Percentiles rank a stretch among this genome's conserved stretches.
phyloP scores from a whole-genome alignment of 192 early-diverging fungal genomes.

The Cladochytrium replicatum region DNA sequence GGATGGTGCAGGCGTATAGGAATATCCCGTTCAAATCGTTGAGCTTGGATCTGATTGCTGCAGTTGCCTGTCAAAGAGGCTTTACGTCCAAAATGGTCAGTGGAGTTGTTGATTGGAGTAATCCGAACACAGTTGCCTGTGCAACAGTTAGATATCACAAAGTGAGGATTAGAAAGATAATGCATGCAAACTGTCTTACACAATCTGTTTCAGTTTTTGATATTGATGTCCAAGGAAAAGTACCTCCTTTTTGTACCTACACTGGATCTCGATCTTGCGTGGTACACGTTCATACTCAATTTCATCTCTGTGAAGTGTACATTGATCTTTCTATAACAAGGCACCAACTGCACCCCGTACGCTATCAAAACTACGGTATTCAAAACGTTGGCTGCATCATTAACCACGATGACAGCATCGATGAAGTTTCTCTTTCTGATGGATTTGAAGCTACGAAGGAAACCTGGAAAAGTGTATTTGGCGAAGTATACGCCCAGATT shows the following conservation, averaged over 20 bases:
- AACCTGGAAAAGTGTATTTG: constrained; percentile 49
- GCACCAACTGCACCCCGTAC: constrained; percentile 43
- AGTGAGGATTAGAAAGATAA: too few relatives aligned
- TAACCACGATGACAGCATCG: constrained; percentile 55
- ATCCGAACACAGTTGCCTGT: constrained; percentile 9
- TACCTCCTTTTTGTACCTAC: constrained; percentile 43
- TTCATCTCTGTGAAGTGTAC: too few relatives aligned
- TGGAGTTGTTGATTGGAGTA: constrained; percentile 21
- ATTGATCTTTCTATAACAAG: constrained; percentile 62
- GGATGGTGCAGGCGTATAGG: constrained; percentile 22
- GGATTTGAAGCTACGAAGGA: constrained; percentile 32
- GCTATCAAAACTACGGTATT: constrained; percentile 44
- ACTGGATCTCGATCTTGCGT: too few relatives aligned
- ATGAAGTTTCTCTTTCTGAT: constrained; percentile 19
- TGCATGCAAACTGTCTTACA: too few relatives aligned
- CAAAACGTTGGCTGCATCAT: constrained; percentile 33
- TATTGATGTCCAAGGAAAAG: constrained; percentile 27
- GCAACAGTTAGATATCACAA: constrained; percentile 33
- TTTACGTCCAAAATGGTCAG: constrained; percentile 41
- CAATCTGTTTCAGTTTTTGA: too few relatives aligned
- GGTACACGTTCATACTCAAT: too few relatives aligned
- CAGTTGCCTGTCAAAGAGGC: constrained; percentile 36
- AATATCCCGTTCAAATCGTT: constrained; percentile 27
- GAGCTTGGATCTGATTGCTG: constrained; percentile 39
- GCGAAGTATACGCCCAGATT: too few relatives aligned